phyloP scores from a whole-genome alignment of 2,329 filamentous ascomycete genomes.

The Capronia coronata region DNA sequence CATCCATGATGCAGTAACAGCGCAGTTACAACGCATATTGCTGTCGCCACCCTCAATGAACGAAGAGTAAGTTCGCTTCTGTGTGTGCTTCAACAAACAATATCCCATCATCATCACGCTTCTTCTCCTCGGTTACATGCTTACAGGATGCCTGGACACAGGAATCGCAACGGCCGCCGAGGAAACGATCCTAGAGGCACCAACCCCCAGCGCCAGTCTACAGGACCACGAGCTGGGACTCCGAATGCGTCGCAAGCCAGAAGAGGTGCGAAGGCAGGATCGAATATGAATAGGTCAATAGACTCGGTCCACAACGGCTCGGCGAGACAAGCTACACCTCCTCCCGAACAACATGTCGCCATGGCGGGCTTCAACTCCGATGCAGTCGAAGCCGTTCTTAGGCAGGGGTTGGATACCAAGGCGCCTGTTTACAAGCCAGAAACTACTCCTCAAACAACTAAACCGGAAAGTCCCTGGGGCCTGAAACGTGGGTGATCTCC shows the following conservation, averaged over 20 bases:
- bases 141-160: constrained; percentile 15
- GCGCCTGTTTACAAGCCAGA: constrained; percentile 35
- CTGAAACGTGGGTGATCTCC: constrained; percentile 37
- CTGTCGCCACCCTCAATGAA: constrained; percentile 17
- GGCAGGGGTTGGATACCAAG: constrained; percentile 37
- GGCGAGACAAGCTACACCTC: constrained; percentile 4
- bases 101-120: constrained; percentile 28
- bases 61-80: constrained; percentile 29
- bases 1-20: constrained; percentile 1
- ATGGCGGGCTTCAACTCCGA: constrained; percentile 40
- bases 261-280: constrained; percentile 20
- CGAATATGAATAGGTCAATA: constrained; percentile 12
- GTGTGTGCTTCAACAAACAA: constrained; percentile 26
- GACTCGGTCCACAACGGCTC: constrained; percentile 19
- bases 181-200: constrained; percentile 20
- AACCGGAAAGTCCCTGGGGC: constrained; percentile 37
- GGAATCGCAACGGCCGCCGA: constrained; percentile 19
- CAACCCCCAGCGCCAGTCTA: constrained; percentile 18
- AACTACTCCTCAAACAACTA: constrained; percentile 12
- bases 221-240: constrained; percentile 20
- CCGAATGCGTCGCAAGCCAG: constrained; percentile 12
- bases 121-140: constrained; percentile 1
- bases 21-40: constrained; percentile 7
- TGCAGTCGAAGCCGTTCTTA: constrained; percentile 39
- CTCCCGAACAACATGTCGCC: constrained; percentile 37